Evolutionary conservation across 1,284 basidiomycete species (phyloP).

Genomic region (Cryptococcus sp.): DNA sequence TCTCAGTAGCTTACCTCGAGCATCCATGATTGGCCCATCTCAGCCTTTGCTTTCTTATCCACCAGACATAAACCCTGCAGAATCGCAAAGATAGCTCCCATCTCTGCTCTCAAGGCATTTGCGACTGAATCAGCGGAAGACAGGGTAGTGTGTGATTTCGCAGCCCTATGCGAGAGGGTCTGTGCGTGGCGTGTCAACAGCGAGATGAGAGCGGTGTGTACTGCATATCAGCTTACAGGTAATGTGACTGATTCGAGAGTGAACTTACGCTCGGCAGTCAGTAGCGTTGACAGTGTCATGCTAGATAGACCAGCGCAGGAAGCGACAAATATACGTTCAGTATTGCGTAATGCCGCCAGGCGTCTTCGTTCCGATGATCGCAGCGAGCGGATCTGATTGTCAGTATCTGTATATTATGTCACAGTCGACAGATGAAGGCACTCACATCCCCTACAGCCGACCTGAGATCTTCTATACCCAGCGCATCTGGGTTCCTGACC

Average conservation of each 20-base stretch:
- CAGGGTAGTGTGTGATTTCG: constrained; percentile 18
- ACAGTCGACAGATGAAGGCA: too few species aligned
- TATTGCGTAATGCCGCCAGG: constrained; percentile 15
- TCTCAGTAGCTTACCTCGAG: constrained; percentile 59
- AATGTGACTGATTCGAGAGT: not conserved
- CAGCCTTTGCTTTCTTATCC: constrained; percentile 64
- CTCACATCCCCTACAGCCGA: not conserved
- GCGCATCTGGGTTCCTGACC: too few species aligned
- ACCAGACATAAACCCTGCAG: constrained; percentile 75
- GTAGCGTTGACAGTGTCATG: not conserved
- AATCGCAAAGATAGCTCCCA: constrained; percentile 55
- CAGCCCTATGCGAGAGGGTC: constrained; percentile 21
- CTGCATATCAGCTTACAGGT: constrained; percentile 14
- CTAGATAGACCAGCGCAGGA: constrained; percentile 8
- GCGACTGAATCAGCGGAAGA: constrained; percentile 28
- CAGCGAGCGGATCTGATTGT: constrained; percentile 25
- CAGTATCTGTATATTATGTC: too few species aligned
- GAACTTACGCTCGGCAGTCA: not conserved
- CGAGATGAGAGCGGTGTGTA: constrained; percentile 24
- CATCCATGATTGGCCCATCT: constrained; percentile 62
- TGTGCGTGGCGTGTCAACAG: constrained; percentile 34
- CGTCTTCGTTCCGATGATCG: constrained; percentile 26
- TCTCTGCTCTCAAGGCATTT: constrained; percentile 24
- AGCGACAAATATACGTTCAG: constrained; percentile 17
- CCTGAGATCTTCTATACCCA: not conserved